Conservation (phyloP, 139 green algal species). For the Volvox africanus region DNA sequence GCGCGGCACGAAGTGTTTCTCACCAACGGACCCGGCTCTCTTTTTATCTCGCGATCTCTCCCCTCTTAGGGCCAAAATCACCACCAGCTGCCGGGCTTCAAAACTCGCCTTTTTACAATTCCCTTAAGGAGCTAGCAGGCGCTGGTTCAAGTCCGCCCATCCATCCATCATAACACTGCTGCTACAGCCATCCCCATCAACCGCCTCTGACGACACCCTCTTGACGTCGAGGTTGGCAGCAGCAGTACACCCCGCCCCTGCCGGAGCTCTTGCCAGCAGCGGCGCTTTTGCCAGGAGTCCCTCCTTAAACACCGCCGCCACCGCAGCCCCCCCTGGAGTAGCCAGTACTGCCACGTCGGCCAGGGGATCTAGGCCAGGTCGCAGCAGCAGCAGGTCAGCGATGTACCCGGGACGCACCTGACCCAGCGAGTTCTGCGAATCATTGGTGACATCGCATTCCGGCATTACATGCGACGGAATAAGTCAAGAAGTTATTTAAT, state of each 20-base stretch:
- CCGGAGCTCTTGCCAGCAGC: not conserved
- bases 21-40: too few relatives aligned
- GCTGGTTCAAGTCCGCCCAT: not conserved
- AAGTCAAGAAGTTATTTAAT: too few relatives aligned
- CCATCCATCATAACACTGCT: not conserved
- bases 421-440: conserved; percentile 2
- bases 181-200: not conserved
- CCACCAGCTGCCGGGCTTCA: too few relatives aligned
- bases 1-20: too few relatives aligned
- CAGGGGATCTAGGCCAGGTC: conserved; percentile 15
- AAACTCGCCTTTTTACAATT: too few relatives aligned
- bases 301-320: conserved; percentile 29
- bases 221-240: not conserved
- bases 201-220: too few relatives aligned
- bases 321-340: not conserved
- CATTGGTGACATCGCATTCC: too few relatives aligned
- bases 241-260: not conserved
- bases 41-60: too few relatives aligned
- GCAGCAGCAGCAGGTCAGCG: conserved; percentile 40
- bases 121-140: too few relatives aligned
- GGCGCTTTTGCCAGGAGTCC: conserved; percentile 39
- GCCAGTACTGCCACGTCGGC: conserved; percentile 7
- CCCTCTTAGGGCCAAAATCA: too few relatives aligned
- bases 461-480: too few relatives aligned
- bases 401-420: not conserved